Conservation (phyloP, 2,329 filamentous ascomycete species). For the Botryotinia calthae region DNA sequence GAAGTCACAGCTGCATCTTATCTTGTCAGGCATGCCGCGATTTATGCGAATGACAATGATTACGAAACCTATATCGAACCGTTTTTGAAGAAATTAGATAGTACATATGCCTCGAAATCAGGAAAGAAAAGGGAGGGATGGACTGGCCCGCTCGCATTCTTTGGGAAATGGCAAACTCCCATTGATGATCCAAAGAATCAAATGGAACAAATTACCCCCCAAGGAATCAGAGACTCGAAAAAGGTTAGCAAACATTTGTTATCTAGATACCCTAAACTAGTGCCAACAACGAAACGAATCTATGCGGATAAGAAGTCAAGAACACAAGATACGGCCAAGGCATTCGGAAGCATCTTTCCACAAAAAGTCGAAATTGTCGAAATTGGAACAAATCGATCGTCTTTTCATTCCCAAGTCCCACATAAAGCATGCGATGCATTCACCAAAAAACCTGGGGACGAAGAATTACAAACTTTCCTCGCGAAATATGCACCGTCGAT, state of each 20-base stretch:
- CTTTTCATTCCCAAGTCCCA: slow-evolving; percentile 35
- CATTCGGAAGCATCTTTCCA: slow-evolving; percentile 34
- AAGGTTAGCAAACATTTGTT: slow-evolving; percentile 35
- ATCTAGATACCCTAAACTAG: slow-evolving; percentile 33
- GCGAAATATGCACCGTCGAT: slow-evolving; percentile 60
- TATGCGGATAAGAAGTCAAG: slow-evolving; percentile 36
- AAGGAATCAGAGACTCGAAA: slow-evolving; percentile 34
- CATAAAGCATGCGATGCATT: slow-evolving; percentile 61
- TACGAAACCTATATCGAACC: slow-evolving; percentile 51
- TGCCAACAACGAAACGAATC: slow-evolving; percentile 35
- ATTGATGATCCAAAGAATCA: slow-evolving; percentile 37
- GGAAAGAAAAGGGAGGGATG: slow-evolving; percentile 32
- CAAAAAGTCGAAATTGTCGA: slow-evolving; percentile 35
- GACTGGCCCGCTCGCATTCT: slow-evolving; percentile 33
- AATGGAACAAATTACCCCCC: slow-evolving; percentile 35
- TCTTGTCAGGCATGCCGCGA: slow-evolving; percentile 50
- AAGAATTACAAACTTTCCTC: slow-evolving; percentile 41
- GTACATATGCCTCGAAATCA: slow-evolving; percentile 39
- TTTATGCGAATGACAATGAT: slow-evolving; percentile 52
- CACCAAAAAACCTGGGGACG: slow-evolving; percentile 34
- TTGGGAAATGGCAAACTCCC: slow-evolving; percentile 35
- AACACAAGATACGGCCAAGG: slow-evolving; percentile 36
- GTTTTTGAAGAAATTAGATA: slow-evolving; percentile 53
- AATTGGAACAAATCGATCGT: slow-evolving; percentile 54
- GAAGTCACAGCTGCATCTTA: slow-evolving; percentile 49